Evolutionary conservation across 2,329 filamentous ascomycete species (phyloP), one percentile per base, ranked within the genome.

Genomic region (Sclerotinia sclerotiorum): DNA sequence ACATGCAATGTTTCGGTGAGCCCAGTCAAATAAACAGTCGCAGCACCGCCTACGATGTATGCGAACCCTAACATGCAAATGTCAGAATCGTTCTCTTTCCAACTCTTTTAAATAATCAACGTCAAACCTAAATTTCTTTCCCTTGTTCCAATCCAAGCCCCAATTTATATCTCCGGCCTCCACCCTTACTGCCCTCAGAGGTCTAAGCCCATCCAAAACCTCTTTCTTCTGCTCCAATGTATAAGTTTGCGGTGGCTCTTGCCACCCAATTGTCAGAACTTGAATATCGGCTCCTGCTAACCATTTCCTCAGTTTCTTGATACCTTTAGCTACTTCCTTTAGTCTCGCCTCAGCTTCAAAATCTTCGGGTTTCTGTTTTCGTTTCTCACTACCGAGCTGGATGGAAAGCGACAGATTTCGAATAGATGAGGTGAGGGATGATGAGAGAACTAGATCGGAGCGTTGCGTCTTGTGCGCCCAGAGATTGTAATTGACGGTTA

Each of bases 281-380:
- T 72, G 69, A 11, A 76, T 68, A 61, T 75, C 73, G 1, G 73
- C 74, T 1, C 72, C 73, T 27, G 65, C 67, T 48, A 74, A 62
- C 75, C 75, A 74, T 49, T 74, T 75, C 39, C 72, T 62, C 21
- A 71, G 44, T 56, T 76, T 76, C 68, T 70, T 73, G 13, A 76
- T 70, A 8, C 95, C 95, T 0, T 98, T 97, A 77, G 87, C 95
- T 69, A 90, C 87, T 65, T 88, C 88, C 65, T 83, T 91, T 62
- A 85, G 87, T 21, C 83, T 96, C n/a, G 85, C 92, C 10, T 69
- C 69, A 8, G 70, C 70, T 55, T 81, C 80, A 13, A 76, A 72
- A 2, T 74, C 74, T 27, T 72, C 68, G 1, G 76, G 79, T 72
- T 77, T 77, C 58, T 72, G 77, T 67, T 76, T 76, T 55, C 78